Percentiles rank a stretch among this genome's conserved stretches.
Conservation (phyloP, 2,329 filamentous ascomycete genomes). For the Hawksworthiomyces lignivorus region DNA sequence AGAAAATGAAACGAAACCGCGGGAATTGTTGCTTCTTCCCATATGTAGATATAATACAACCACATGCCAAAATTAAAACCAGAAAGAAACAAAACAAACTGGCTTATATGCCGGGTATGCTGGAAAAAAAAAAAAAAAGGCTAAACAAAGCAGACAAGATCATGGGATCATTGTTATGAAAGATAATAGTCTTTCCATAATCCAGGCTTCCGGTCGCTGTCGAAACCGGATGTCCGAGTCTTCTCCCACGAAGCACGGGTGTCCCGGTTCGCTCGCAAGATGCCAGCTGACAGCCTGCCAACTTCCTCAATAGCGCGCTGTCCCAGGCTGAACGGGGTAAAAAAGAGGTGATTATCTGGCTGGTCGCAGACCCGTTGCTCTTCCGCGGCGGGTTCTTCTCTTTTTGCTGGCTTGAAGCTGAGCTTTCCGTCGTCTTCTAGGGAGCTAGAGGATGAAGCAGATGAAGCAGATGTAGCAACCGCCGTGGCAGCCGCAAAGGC, state of each 20-base stretch:
- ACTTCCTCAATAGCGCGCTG: slow-evolving; percentile 24
- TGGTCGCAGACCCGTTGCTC: slow-evolving; percentile 27
- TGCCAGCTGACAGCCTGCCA: slow-evolving; percentile 8
- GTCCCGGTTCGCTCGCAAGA: slow-evolving; percentile 4
- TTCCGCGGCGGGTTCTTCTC: slow-evolving; percentile 10
- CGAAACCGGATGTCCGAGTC: background rate
- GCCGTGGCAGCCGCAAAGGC: too few relatives aligned
- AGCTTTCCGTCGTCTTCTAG: too few relatives aligned
- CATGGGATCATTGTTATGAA: background rate
- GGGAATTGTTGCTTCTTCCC: too few relatives aligned
- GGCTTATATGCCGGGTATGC: too few relatives aligned
- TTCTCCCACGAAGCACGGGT: slow-evolving; percentile 4
- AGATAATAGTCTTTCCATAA: slow-evolving; percentile 12
- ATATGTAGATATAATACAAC: too few relatives aligned
- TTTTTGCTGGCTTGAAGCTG: too few relatives aligned
- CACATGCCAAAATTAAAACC: too few relatives aligned
- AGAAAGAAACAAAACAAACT: too few relatives aligned
- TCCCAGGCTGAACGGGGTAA: slow-evolving; percentile 40
- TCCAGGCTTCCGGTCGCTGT: slow-evolving; percentile 2
- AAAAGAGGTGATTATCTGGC: slow-evolving; percentile 43
- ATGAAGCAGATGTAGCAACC: too few relatives aligned
- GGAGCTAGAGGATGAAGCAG: too few relatives aligned
- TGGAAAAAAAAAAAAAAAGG: background rate
- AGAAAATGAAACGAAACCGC: too few relatives aligned
- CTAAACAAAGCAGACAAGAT: background rate